These are phyloP conservation scores for Trichosphaerium sp. DNA, from an alignment of 78 protist genomes.

Conservation along the genomic window DNA sequence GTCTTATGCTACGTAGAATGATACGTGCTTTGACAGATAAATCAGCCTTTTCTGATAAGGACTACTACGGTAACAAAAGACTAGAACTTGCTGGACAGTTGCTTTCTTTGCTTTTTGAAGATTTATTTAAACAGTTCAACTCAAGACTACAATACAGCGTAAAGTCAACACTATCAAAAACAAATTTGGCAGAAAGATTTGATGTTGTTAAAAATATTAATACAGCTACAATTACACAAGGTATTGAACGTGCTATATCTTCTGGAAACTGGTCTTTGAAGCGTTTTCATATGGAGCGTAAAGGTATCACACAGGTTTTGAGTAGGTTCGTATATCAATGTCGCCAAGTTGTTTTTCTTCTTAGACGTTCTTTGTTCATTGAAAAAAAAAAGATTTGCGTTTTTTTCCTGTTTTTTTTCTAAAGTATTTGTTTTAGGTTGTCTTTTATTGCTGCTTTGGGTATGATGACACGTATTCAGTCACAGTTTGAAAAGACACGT, in stretches of 20 bases:
- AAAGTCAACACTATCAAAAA: conserved; percentile 52
- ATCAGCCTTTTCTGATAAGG: conserved; percentile 48
- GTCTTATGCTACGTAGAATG: conserved; percentile 78
- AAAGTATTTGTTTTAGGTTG: conserved; percentile 69
- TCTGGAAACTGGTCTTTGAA: conserved; percentile 98
- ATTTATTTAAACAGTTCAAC: conserved; percentile 84
- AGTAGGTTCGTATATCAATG: background rate
- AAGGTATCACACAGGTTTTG: conserved; percentile 92
- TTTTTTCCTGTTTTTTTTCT: conserved; percentile 2
- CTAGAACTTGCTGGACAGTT: conserved; percentile 82
- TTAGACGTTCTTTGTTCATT: too few species aligned
- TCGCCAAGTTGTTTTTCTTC: too few species aligned
- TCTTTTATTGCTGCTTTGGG: conserved; percentile 95
- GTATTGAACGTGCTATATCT: conserved; percentile 79
- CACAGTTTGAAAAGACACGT: conserved; percentile 96
- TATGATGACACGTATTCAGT: conserved; percentile 96
- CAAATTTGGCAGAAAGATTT: conserved; percentile 44
- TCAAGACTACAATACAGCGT: conserved; percentile 51
- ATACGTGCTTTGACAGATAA: conserved; percentile 57
- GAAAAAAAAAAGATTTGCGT: background rate
- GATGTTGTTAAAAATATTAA: conserved; percentile 33
- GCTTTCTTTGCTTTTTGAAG: conserved; percentile 88
- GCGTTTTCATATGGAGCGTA: conserved; percentile 92
- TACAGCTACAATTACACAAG: conserved; percentile 66
- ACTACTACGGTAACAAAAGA: conserved; percentile 96